A percentile compares a stretch with the other conserved stretches of the same genome.
These are phyloP conservation scores for Aureobasidium musti DNA, from an alignment of 2,329 filamentous ascomycete genomes.

Conservation along the genomic window DNA sequence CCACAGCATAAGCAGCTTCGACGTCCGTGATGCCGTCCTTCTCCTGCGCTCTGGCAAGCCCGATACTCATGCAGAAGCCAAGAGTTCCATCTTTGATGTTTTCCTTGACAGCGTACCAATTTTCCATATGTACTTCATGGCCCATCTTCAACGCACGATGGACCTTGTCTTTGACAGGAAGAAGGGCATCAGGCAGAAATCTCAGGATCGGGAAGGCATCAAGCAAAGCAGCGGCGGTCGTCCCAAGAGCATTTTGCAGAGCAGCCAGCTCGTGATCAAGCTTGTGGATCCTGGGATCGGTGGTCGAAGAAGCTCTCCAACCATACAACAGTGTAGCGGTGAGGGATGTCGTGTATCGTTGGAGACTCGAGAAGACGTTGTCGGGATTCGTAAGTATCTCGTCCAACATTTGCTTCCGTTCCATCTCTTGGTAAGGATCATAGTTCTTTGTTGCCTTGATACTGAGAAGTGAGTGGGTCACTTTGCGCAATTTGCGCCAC, in stretches of 20 bases:
- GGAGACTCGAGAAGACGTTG: conserved; percentile 49
- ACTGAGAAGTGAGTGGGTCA: conserved; percentile 52
- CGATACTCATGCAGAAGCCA: conserved; percentile 28
- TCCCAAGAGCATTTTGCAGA: conserved; percentile 46
- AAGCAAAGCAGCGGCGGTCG: conserved; percentile 49
- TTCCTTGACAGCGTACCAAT: not conserved
- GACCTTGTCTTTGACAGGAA: conserved; percentile 32
- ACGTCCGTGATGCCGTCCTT: conserved; percentile 35
- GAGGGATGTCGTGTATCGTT: conserved; percentile 53
- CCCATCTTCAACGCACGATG: not conserved
- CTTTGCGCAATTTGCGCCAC: conserved; percentile 44
- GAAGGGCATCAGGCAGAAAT: conserved; percentile 46
- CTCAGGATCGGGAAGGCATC: conserved; percentile 53
- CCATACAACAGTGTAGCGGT: conserved; percentile 55
- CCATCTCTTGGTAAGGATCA: conserved; percentile 58
- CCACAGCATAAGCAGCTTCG: conserved; percentile 41
- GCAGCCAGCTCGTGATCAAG: conserved; percentile 49
- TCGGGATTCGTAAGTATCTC: conserved; percentile 51
- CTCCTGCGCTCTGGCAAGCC: conserved; percentile 35
- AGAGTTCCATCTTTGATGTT: not conserved
- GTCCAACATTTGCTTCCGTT: conserved; percentile 57
- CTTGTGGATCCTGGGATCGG: conserved; percentile 49
- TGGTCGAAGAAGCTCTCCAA: conserved; percentile 44
- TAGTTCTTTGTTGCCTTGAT: conserved; percentile 50
- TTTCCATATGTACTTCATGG: not conserved